Evolutionary conservation across 768 basidiomycete species (phyloP).

Genomic region (Hypholoma fasciculare): DNA sequence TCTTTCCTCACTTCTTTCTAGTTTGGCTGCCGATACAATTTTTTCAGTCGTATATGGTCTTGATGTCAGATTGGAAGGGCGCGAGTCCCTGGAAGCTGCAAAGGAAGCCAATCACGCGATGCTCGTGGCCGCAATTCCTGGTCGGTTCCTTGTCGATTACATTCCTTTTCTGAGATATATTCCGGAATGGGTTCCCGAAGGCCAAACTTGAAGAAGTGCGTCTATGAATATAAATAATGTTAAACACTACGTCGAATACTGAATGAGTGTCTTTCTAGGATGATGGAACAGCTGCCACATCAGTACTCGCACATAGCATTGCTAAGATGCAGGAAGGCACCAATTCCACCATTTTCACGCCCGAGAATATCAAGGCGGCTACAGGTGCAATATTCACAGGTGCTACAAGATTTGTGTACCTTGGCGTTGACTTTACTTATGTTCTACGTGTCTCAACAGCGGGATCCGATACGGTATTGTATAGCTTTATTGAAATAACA

Average conservation of each 20-base stretch:
- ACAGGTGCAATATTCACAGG: constrained; percentile 36
- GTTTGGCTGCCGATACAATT: constrained; percentile 32
- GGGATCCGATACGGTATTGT: constrained; percentile 21
- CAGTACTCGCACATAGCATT: constrained; percentile 16
- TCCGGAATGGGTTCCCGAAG: constrained; percentile 56
- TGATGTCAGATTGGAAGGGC: constrained; percentile 25
- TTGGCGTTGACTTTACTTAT: not conserved
- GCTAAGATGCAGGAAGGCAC: constrained; percentile 18
- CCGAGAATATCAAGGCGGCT: constrained; percentile 30
- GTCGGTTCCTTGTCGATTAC: constrained; percentile 44
- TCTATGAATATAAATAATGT: not conserved
- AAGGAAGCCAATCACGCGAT: constrained; percentile 28
- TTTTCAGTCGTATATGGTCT: constrained; percentile 39
- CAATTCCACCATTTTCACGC: constrained; percentile 16
- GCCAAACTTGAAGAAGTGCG: not conserved
- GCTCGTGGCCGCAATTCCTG: constrained; percentile 35
- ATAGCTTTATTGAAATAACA: not conserved
- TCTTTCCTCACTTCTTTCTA: not conserved
- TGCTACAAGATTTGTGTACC: constrained; percentile 16
- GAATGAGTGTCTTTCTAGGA: not conserved
- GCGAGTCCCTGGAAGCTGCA: constrained; percentile 24
- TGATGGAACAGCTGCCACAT: constrained; percentile 10
- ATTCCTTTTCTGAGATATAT: constrained; percentile 41
- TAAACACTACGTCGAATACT: no score
- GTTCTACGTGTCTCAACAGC: constrained; percentile 25